These are phyloP conservation scores for Seiridium cupressi DNA, from an alignment of 2,329 filamentous ascomycete species.

Conservation along the genomic window DNA sequence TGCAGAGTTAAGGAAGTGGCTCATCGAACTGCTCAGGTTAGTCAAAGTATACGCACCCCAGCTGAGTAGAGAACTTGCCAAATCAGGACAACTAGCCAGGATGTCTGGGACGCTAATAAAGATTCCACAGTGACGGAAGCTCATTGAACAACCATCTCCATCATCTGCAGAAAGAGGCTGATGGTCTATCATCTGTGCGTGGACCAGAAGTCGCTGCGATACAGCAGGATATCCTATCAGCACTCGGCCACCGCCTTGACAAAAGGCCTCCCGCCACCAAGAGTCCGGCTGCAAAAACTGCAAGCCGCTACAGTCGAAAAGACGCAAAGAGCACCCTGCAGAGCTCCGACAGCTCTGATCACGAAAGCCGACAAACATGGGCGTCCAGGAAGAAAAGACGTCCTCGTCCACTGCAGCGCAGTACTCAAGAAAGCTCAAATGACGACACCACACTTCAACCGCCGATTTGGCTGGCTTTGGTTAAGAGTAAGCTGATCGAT, in stretches of 20 bases:
- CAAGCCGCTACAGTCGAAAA: not conserved
- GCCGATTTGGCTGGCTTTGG: not conserved
- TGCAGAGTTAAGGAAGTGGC: not conserved
- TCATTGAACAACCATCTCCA: not conserved
- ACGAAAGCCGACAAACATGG: not conserved
- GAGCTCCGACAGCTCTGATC: not conserved
- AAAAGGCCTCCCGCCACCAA: not conserved
- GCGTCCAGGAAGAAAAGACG: not conserved
- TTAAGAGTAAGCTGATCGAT: not conserved
- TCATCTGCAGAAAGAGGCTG: not conserved
- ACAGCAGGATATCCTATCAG: not conserved
- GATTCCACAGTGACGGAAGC: not conserved
- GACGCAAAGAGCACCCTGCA: not conserved
- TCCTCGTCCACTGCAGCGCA: not conserved
- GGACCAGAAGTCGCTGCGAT: not conserved
- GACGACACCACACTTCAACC: too few relatives aligned
- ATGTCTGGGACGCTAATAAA: not conserved
- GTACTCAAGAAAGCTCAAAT: not conserved
- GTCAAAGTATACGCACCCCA: not conserved
- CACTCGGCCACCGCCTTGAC: not conserved
- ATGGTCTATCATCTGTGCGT: not conserved
- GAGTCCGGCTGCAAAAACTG: too few relatives aligned
- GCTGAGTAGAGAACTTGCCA: not conserved
- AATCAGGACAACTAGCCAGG: not conserved
- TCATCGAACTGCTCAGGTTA: not conserved